Conservation (phyloP, 495 filamentous ascomycete genomes). For the Penicillium bialowiezense region DNA sequence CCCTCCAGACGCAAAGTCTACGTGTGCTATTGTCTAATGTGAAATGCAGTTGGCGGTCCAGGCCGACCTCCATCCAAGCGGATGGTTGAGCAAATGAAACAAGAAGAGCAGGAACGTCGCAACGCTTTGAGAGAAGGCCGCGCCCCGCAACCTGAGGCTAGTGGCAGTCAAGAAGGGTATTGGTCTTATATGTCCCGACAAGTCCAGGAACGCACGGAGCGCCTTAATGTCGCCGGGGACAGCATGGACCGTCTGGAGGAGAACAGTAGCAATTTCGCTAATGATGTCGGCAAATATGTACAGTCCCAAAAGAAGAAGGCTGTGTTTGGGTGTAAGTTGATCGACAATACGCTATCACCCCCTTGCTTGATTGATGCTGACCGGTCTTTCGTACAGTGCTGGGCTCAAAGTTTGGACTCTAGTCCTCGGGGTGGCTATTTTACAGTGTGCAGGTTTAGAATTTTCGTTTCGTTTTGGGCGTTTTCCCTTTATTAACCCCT, state of each 20-base stretch:
- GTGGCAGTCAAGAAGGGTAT: conserved; percentile 53
- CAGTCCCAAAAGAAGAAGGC: conserved; percentile 79
- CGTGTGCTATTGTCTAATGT: conserved; percentile 7
- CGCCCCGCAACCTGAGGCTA: conserved; percentile 16
- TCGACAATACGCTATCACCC: conserved; percentile 2
- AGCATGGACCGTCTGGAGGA: conserved; percentile 77
- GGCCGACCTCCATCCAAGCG: conserved; percentile 79
- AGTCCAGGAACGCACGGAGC: conserved; percentile 86
- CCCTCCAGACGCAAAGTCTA: not conserved
- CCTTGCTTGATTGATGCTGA: conserved; percentile 27
- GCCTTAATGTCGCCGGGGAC: conserved; percentile 77
- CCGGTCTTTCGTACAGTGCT: conserved; percentile 27
- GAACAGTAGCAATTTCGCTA: conserved; percentile 74
- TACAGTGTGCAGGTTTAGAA: not conserved
- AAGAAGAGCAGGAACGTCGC: conserved; percentile 56
- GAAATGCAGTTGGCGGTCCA: conserved; percentile 67
- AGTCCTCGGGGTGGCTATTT: conserved; percentile 1
- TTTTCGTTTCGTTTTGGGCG: no score
- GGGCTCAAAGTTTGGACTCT: conserved; percentile 45
- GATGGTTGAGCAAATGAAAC: conserved; percentile 64
- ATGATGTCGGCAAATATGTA: conserved; percentile 84
- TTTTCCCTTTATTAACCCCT: no score
- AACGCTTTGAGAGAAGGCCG: conserved; percentile 40
- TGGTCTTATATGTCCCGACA: conserved; percentile 74
- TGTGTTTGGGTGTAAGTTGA: conserved; percentile 60